These are phyloP conservation scores for Mucor lusitanicus DNA, from an alignment of 371 early-diverging fungal genomes.

Conservation along the genomic window DNA sequence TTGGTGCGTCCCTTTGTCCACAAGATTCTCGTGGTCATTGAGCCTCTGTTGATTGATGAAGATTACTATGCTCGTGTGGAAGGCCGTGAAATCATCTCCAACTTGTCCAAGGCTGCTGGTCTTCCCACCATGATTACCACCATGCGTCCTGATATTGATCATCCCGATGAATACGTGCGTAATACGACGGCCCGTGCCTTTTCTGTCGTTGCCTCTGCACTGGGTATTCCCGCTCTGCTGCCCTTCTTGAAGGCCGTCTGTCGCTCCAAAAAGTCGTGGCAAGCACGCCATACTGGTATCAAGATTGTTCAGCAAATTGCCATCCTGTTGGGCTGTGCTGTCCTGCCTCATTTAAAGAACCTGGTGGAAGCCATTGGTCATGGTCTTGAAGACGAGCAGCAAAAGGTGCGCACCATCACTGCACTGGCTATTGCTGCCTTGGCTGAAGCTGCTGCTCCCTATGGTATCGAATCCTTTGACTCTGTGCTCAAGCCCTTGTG, in stretches of 20 bases:
- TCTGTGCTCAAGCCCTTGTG: slow-evolving; percentile 88
- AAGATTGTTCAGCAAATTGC: slow-evolving; percentile 97
- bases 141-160: slow-evolving; percentile 98
- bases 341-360: slow-evolving; percentile 91
- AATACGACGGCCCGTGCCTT: slow-evolving; percentile 98
- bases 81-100: slow-evolving; percentile 97
- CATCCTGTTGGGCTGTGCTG: slow-evolving; percentile 91
- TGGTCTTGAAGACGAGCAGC: slow-evolving; percentile 95
- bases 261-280: slow-evolving; percentile 95
- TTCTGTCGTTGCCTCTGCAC: slow-evolving; percentile 95
- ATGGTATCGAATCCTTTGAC: slow-evolving; percentile 98
- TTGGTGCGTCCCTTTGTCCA: slow-evolving; percentile 96
- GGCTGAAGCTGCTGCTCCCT: slow-evolving; percentile 97
- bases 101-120: slow-evolving; percentile 97
- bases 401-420: slow-evolving; percentile 94
- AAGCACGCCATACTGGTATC: slow-evolving; percentile 98
- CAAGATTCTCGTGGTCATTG: slow-evolving; percentile 97
- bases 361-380: slow-evolving; percentile 90
- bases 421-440: slow-evolving; percentile 94
- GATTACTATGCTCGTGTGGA: slow-evolving; percentile 98
- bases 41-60: slow-evolving; percentile 95
- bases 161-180: slow-evolving; percentile 96
- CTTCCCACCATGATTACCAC: slow-evolving; percentile 97
- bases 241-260: slow-evolving; percentile 98
- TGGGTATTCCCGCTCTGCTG: slow-evolving; percentile 92